Conservation (phyloP, 176 grass and related monocot genomes). For the Eragrostis curvula region DNA sequence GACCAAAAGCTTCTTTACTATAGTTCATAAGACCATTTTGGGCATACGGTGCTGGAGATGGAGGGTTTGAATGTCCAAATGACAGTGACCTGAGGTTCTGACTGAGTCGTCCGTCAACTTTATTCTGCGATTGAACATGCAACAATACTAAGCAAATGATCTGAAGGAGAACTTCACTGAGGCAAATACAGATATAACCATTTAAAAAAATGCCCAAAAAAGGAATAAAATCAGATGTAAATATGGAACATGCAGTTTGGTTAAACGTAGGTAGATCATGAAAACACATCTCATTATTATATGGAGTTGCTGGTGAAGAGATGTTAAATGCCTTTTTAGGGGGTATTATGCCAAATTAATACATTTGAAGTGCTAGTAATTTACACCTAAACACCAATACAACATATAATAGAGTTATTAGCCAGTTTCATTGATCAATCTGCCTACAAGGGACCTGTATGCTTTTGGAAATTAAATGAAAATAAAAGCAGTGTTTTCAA, state of each 20-base stretch:
- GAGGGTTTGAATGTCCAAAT: conserved; percentile 71
- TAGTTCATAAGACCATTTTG: conserved; percentile 68
- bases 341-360: not conserved
- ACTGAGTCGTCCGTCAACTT: conserved; percentile 60
- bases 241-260: not conserved
- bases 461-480: conserved; percentile 2
- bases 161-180: conserved; percentile 40
- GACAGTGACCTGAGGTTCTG: conserved; percentile 76
- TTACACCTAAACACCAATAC: conserved; percentile 23
- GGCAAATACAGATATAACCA: conserved; percentile 21
- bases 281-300: not conserved
- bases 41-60: conserved; percentile 53
- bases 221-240: not conserved
- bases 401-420: not conserved
- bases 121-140: conserved; percentile 59
- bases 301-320: not conserved
- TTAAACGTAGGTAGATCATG: conserved; percentile 16
- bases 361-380: conserved; percentile 17
- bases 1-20: conserved; percentile 53
- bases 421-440: conserved; percentile 8
- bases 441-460: conserved; percentile 16
- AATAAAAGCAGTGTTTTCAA: conserved; percentile 6
- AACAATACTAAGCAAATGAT: conserved; percentile 38
- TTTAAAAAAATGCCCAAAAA: conserved; percentile 22
- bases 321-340: conserved; percentile 1